phyloP scores from a whole-genome alignment of 1,284 basidiomycete species.

The Marasmius oreades region DNA sequence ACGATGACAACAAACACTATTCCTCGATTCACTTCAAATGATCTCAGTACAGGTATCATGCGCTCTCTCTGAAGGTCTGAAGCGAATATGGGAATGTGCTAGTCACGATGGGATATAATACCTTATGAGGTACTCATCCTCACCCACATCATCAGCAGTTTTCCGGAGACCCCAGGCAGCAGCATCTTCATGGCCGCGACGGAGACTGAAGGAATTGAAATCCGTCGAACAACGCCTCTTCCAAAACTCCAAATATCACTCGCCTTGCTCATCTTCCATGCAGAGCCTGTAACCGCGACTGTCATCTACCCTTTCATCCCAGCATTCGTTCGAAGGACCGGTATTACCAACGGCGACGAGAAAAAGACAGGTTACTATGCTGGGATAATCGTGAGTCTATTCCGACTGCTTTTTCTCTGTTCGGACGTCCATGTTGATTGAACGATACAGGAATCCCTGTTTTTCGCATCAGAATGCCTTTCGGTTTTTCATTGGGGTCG shows the following conservation, averaged over 20 bases:
- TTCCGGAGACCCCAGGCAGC: too few relatives aligned
- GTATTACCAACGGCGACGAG: constrained; percentile 41
- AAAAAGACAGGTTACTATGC: constrained; percentile 50
- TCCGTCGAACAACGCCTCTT: constrained; percentile 30
- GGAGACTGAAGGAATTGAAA: too few relatives aligned
- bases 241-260: constrained; percentile 39
- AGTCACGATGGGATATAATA: too few relatives aligned
- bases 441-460: constrained; percentile 29
- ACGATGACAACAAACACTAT: too few relatives aligned
- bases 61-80: too few relatives aligned
- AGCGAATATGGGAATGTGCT: too few relatives aligned
- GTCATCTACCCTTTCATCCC: constrained; percentile 57
- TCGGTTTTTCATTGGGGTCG: constrained; percentile 39
- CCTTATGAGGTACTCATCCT: too few relatives aligned
- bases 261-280: constrained; percentile 37
- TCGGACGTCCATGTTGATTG: background rate
- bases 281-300: constrained; percentile 44
- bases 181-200: too few relatives aligned
- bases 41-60: too few relatives aligned
- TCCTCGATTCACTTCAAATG: too few relatives aligned
- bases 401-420: too few relatives aligned
- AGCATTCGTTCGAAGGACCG: constrained; percentile 45
- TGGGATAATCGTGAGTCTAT: constrained; percentile 35
- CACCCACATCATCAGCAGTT: too few relatives aligned
- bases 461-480: constrained; percentile 32